Percentiles rank a stretch among this genome's conserved stretches.
Evolutionary conservation across 2,329 filamentous ascomycete species (phyloP).

Genomic region (Alternaria postmessia): DNA sequence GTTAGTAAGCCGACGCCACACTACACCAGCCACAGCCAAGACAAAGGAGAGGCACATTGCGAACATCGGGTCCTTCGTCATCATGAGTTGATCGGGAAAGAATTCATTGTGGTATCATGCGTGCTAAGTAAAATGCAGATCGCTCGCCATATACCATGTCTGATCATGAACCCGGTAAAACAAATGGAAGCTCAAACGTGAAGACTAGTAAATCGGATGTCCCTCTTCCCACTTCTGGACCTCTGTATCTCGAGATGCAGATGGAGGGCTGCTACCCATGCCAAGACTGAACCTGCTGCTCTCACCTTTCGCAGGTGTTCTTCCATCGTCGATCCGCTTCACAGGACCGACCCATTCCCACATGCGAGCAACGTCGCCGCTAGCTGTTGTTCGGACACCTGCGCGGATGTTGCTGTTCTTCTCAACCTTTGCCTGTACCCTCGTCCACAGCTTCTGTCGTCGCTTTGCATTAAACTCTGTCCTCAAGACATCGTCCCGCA

Average conservation of each 20-base stretch:
- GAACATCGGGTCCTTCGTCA: not conserved
- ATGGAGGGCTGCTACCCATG: slow-evolving; percentile 42
- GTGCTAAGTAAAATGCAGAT: slow-evolving; percentile 18
- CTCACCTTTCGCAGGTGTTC: slow-evolving; percentile 40
- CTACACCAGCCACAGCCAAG: slow-evolving; percentile 28
- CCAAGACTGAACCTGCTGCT: slow-evolving; percentile 46
- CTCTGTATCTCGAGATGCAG: slow-evolving; percentile 41
- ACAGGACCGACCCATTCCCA: slow-evolving; percentile 75
- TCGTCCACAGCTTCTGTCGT: slow-evolving; percentile 83
- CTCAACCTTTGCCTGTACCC: slow-evolving; percentile 85
- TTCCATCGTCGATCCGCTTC: slow-evolving; percentile 56
- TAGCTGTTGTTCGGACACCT: slow-evolving; percentile 70
- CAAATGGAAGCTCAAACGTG: slow-evolving; percentile 3
- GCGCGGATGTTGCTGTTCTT: slow-evolving; percentile 90
- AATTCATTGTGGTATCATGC: slow-evolving; percentile 42
- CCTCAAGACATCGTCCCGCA: slow-evolving; percentile 89
- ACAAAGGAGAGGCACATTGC: not conserved
- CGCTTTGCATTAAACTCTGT: slow-evolving; percentile 79
- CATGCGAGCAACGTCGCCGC: slow-evolving; percentile 65
- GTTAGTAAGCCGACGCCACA: slow-evolving; percentile 29
- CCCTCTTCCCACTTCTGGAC: slow-evolving; percentile 57
- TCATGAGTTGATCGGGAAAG: not conserved
- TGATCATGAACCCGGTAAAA: not conserved
- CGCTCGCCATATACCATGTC: not conserved
- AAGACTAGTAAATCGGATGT: slow-evolving; percentile 55